These are phyloP conservation scores for Terfezia claveryi DNA, from an alignment of 495 filamentous ascomycete species.

Conservation along the genomic window DNA sequence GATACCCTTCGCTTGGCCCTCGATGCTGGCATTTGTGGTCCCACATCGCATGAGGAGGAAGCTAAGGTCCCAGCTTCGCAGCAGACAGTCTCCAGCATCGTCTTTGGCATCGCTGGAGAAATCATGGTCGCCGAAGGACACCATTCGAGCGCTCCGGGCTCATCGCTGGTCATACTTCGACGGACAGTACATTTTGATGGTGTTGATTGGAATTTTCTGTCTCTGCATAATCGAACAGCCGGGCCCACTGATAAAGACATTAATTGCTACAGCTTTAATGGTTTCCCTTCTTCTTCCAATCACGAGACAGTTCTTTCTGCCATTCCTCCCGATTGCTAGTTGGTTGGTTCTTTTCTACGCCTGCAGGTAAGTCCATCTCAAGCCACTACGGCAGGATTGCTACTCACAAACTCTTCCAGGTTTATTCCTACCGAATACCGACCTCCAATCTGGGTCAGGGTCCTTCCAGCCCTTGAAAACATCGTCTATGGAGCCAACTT, in stretches of 20 bases:
- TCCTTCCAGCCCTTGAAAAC: slow-evolving; percentile 87
- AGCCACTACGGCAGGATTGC: not conserved
- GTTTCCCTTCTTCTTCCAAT: slow-evolving; percentile 59
- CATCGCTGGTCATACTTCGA: slow-evolving; percentile 74
- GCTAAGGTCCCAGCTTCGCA: slow-evolving; percentile 52
- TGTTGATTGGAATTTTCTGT: slow-evolving; percentile 55
- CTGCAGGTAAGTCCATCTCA: slow-evolving; percentile 46
- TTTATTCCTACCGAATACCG: slow-evolving; percentile 72
- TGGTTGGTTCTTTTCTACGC: slow-evolving; percentile 79
- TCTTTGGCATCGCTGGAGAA: slow-evolving; percentile 57
- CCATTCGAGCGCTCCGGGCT: slow-evolving; percentile 43
- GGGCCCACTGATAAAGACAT: slow-evolving; percentile 48
- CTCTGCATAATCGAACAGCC: slow-evolving; percentile 57
- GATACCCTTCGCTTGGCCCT: slow-evolving; percentile 12
- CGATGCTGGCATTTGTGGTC: slow-evolving; percentile 9
- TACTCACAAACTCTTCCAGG: slow-evolving; percentile 23
- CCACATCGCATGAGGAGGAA: slow-evolving; percentile 15
- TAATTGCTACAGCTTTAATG: slow-evolving; percentile 40
- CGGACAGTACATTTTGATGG: slow-evolving; percentile 57
- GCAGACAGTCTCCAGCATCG: slow-evolving; percentile 44
- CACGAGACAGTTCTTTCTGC: slow-evolving; percentile 77
- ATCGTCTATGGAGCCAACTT: slow-evolving; percentile 91
- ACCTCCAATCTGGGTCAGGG: slow-evolving; percentile 81
- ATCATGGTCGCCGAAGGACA: slow-evolving; percentile 54
- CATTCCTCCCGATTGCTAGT: slow-evolving; percentile 58